Base-by-base conservation (phyloP, 1,139 yeast species). In the Wickerhamomyces sp. region DNA sequence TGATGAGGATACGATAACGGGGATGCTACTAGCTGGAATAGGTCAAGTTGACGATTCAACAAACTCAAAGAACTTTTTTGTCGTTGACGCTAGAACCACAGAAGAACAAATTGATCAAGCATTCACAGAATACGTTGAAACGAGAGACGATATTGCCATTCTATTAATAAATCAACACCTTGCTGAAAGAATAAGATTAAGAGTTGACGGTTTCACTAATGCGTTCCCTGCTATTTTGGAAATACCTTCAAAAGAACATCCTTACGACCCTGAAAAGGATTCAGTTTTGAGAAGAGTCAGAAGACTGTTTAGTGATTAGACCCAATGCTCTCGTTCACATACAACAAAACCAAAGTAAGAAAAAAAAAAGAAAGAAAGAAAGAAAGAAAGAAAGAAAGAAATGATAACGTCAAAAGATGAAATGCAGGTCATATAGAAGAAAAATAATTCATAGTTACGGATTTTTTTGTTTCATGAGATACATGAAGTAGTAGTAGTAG, bases 201-300 rank as follows among this genome's bases (percentile, higher is more conserved):
- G 78, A 55, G 90, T 93, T 42, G 99, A 94, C 62, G 74, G 78
- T 41, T 93, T 78, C 67, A 81, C 95, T 33, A 81, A 83, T 57
- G 96, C 99, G 10, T 93, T 93, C 68, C 99, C 99, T 8, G 97
- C 99, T 4, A 81, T 93, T 43, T 75, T 93, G 61, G 99, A 93
- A 68, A 93, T 93, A 56, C 99, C 99, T 36, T 88, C 98, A 15
- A 93, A 93, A 71, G 99, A 93, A 63, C 98, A 93, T 65, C 99
- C 99, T 26, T 93, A 93, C 65, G 79, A 93, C 66, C 99, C 99
- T 27, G 98, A 91, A 66, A 94, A 91, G 80, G 99, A 93, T 67
- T 85, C 96, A 26, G 90, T 93, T 45, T 76, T 93, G 69, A 84
- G 94, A 71, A 84, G 95, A 65, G 99, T 93, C 32, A 85, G 96